Evolutionary conservation across 2,329 filamentous ascomycete genomes (phyloP).

Genomic region (Xenoacremonium recifei): DNA sequence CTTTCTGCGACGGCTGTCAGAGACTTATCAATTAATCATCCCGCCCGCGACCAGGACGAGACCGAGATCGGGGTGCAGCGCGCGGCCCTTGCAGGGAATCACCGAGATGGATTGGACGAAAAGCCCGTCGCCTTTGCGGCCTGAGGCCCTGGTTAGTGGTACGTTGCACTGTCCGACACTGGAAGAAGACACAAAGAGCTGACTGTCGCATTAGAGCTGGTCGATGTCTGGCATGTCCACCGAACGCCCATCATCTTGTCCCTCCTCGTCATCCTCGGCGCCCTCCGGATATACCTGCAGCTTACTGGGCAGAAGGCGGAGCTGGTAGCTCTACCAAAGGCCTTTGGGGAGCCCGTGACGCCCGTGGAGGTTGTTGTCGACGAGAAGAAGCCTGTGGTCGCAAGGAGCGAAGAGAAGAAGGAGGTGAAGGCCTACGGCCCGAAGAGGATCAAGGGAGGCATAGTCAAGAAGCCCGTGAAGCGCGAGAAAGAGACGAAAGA

Average conservation of each 20-base stretch:
- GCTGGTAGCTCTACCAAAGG: conserved; percentile 36
- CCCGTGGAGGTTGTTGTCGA: conserved; percentile 7
- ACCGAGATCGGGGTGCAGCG: conserved; percentile 4
- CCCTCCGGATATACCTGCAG: conserved; percentile 43
- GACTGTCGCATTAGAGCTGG: conserved; percentile 32
- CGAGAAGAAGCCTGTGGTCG: conserved; percentile 16
- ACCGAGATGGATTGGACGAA: conserved; percentile 25
- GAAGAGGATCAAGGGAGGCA: conserved; percentile 47
- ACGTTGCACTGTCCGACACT: too few species aligned
- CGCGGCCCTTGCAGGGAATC: conserved; percentile 5
- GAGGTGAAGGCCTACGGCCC: conserved; percentile 40
- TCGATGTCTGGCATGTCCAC: conserved; percentile 47
- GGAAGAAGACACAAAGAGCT: too few species aligned
- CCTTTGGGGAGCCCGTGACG: conserved; percentile 27
- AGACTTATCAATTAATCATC: background rate
- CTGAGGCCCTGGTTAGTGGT: conserved; percentile 25
- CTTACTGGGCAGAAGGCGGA: conserved; percentile 32
- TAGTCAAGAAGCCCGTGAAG: conserved; percentile 30
- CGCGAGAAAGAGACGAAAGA: conserved; percentile 25
- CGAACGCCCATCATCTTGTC: conserved; percentile 44
- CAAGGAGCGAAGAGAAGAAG: conserved; percentile 26
- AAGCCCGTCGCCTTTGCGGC: conserved; percentile 21
- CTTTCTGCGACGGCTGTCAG: background rate
- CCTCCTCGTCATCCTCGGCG: conserved; percentile 36
- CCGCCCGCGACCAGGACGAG: too few species aligned